A percentile compares a stretch with the other conserved stretches of the same genome.
These are phyloP conservation scores for Penicillium glabrum DNA, from an alignment of 2,329 filamentous ascomycete genomes.

Conservation along the genomic window DNA sequence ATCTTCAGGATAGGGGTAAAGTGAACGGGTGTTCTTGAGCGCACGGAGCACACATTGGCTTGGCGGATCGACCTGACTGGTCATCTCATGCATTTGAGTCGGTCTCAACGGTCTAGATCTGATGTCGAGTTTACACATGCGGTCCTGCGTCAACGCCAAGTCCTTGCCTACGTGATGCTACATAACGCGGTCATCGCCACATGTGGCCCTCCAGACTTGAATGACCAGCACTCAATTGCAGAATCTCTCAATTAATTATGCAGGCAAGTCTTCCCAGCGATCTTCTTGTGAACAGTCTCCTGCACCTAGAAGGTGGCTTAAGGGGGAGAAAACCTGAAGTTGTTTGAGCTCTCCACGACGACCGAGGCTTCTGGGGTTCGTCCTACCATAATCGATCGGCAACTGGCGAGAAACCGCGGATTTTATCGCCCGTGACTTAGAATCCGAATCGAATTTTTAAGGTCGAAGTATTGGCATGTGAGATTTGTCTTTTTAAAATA, in stretches of 20 bases:
- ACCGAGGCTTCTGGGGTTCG: neutral
- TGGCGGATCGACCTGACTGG: neutral
- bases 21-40: neutral
- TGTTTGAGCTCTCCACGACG: neutral
- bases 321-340: too few species aligned
- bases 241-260: neutral
- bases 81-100: neutral
- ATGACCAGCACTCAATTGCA: neutral
- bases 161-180: neutral
- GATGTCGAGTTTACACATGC: neutral
- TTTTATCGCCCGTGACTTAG: too few species aligned
- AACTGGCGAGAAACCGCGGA: neutral
- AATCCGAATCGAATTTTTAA: neutral
- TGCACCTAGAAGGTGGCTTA: neutral
- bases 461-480: too few species aligned
- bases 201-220: neutral
- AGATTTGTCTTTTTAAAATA: too few species aligned
- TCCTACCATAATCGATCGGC: neutral
- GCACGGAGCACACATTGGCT: neutral
- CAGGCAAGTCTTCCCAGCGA: neutral
- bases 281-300: neutral
- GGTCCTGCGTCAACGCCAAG: neutral
- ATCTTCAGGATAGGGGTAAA: neutral
- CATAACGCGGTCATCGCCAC: neutral
- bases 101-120: neutral